These are phyloP conservation scores for Afroboletus lepidellus DNA, from an alignment of 1,284 basidiomycete species.

Conservation along the genomic window DNA sequence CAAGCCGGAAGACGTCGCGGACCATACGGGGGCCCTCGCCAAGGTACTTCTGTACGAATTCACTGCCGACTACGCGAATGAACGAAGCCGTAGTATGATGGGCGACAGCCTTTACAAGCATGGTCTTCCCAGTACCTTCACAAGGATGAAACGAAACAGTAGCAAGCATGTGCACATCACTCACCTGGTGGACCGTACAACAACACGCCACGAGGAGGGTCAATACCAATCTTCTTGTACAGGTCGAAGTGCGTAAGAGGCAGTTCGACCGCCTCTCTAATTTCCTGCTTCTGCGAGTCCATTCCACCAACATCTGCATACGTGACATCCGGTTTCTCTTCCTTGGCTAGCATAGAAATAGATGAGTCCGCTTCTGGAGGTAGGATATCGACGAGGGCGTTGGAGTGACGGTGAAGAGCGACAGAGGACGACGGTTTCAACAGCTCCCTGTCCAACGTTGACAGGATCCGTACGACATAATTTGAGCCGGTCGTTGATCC, in stretches of 20 bases:
- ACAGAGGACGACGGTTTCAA: slow-evolving; percentile 97
- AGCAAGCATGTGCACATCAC: slow-evolving; percentile 11
- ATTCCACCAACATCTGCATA: slow-evolving; percentile 95
- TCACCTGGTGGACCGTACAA: slow-evolving; percentile 81
- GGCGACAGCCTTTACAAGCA: slow-evolving; percentile 98
- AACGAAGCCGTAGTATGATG: slow-evolving; percentile 97
- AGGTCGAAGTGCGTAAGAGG: slow-evolving; percentile 98
- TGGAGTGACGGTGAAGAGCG: slow-evolving; percentile 97
- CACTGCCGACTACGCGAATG: slow-evolving; percentile 97
- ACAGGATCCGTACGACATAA: slow-evolving; percentile 97
- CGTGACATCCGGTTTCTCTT: slow-evolving; percentile 91
- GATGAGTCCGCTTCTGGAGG: slow-evolving; percentile 98
- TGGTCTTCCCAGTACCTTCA: slow-evolving; percentile 96
- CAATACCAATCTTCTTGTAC: slow-evolving; percentile 99
- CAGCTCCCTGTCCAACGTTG: slow-evolving; percentile 95
- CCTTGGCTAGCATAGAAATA: slow-evolving; percentile 90
- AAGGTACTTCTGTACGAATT: slow-evolving; percentile 99
- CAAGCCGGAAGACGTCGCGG: slow-evolving; percentile 96
- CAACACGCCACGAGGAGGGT: slow-evolving; percentile 87
- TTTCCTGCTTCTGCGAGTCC: slow-evolving; percentile 99
- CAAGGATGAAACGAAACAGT: slow-evolving; percentile 8
- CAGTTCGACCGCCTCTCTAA: slow-evolving; percentile 96
- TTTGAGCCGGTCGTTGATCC: slow-evolving; percentile 98
- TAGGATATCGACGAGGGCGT: slow-evolving; percentile 96
- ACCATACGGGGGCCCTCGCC: slow-evolving; percentile 99